Conservation (phyloP, 805 yeast species). For the Candida piceae region DNA sequence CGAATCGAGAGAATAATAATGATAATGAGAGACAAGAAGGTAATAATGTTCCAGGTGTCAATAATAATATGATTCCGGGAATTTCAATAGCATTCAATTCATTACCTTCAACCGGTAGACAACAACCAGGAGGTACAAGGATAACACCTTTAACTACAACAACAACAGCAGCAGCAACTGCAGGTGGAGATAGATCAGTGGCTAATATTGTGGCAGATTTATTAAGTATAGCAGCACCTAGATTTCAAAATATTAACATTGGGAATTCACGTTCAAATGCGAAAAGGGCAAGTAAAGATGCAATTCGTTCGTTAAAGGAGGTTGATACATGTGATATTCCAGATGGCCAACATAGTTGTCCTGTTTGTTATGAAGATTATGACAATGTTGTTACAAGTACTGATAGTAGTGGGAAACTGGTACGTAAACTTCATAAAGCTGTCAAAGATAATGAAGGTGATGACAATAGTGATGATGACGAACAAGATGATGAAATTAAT, state of each 20-base stretch:
- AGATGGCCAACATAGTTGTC: neutral
- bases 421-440: neutral
- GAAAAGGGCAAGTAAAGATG: neutral
- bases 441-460: neutral
- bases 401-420: neutral
- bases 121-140: neutral
- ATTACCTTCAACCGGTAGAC: conserved; percentile 4
- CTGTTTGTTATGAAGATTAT: neutral
- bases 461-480: neutral
- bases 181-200: neutral
- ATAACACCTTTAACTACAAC: neutral
- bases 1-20: neutral
- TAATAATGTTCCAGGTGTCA: neutral
- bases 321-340: neutral
- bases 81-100: conserved; percentile 15
- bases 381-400: neutral
- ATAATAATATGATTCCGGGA: conserved; percentile 6
- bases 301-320: neutral
- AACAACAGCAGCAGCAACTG: neutral
- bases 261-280: neutral
- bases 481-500: neutral
- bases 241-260: neutral
- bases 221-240: neutral
- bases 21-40: neutral
- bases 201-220: neutral